Conservation (phyloP, 1,284 basidiomycete genomes). For the Ceratobasidium sp. region DNA sequence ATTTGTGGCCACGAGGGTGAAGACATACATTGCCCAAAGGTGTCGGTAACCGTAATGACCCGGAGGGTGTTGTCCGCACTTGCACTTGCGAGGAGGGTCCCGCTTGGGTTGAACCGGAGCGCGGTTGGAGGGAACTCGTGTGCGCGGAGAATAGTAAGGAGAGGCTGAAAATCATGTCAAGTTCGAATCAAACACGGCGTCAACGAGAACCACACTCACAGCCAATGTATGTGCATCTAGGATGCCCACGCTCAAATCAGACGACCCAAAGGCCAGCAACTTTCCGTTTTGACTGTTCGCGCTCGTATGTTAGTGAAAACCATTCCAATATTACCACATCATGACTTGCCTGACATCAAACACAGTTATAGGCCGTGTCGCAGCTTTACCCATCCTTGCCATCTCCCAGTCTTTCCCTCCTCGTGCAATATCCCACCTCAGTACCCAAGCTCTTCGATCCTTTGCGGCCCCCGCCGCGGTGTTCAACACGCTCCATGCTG, state of each 20-base stretch:
- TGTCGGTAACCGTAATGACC: constrained; percentile 77
- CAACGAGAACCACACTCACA: constrained; percentile 61
- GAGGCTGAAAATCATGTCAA: constrained; percentile 65
- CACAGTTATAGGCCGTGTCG: constrained; percentile 80
- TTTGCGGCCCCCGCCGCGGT: constrained; percentile 12
- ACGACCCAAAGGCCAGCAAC: constrained; percentile 86
- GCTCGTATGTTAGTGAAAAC: background rate
- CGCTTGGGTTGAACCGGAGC: constrained; percentile 86
- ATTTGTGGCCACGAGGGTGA: constrained; percentile 25
- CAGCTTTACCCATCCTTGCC: constrained; percentile 66
- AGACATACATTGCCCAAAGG: constrained; percentile 52
- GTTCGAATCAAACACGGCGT: background rate
- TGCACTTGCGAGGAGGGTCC: constrained; percentile 86
- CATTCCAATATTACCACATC: background rate
- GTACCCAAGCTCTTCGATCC: constrained; percentile 34
- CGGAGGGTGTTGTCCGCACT: constrained; percentile 93
- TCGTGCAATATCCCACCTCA: constrained; percentile 50
- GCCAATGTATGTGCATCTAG: constrained; percentile 83
- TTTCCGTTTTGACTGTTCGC: constrained; percentile 76
- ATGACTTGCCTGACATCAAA: constrained; percentile 81
- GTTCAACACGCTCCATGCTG: constrained; percentile 37
- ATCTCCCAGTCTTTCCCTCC: constrained; percentile 60
- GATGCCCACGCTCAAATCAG: constrained; percentile 87
- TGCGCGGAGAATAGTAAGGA: constrained; percentile 88
- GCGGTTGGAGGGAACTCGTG: constrained; percentile 96